Base-by-base conservation (phyloP, 495 filamentous ascomycete genomes). In the Aspergillus sclerotioniger region DNA sequence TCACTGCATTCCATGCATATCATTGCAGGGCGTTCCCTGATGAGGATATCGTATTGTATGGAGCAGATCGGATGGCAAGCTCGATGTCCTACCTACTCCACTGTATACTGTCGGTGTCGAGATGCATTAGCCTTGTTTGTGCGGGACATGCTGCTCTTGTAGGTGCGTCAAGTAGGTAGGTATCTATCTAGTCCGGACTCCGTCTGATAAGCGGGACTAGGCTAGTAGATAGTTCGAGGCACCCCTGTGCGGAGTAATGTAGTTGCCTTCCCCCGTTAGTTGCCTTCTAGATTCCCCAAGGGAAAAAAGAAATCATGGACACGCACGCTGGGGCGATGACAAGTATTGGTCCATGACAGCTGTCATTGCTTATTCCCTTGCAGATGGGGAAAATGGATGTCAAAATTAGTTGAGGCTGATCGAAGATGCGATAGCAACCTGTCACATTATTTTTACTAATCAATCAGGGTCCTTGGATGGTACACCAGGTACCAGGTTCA, bases 301-400 rank as follows among this genome's bases (percentile, higher is more conserved):
- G n/a, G n/a, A n/a, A 20, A 41, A 28, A 53, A 41, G 41, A 43
- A 43, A 43, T 21, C 2, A 10, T 3, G 7, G 33, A 41, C 10
- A 41, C 13, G n/a, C 37, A 12, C 37, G 37, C 25, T 5, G 25
- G 25, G 28, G 48, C 20, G 20, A 44, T 57, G 39, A 41, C n/a
- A 41, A 41, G 37, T 39, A 31, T 15, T 31, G n/a, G 43, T 29
- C 39, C 15, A 46, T 60, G 58, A 60, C 52, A 61, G 59, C 59
- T 60, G 58, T 60, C 53, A 56, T 46, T 17, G 52, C 6, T 29
- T 25, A 2, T 50, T 37, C 37, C 53, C 52, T 51, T 55, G 52
- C 58, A 45, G 32, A 17, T 12, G 55, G 37, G 16, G 8, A 25
- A 10, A 41, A 15, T 13, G 7, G 13, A 15, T 3, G 44, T 47